phyloP scores from a whole-genome alignment of 2,329 filamentous ascomycete genomes.

The Alternaria novae-zelandiae region DNA sequence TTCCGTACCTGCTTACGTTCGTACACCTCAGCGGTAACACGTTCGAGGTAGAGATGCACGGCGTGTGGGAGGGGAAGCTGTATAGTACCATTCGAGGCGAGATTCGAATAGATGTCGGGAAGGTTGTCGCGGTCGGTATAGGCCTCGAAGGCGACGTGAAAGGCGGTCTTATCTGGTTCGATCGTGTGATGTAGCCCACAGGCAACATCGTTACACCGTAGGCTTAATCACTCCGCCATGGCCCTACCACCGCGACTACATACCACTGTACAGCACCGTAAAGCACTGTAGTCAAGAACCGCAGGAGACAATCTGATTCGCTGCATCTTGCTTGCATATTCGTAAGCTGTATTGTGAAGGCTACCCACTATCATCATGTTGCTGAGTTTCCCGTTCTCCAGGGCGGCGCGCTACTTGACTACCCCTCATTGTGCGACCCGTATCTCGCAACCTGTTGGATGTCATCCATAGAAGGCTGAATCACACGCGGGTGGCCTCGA shows the following conservation, averaged over 20 bases:
- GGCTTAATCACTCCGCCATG: no score
- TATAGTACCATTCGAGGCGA: background rate
- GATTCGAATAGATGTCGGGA: background rate
- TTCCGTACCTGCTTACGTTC: background rate
- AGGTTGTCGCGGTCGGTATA: background rate
- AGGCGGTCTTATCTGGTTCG: background rate
- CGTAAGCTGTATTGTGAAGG: no score
- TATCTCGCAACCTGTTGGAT: background rate
- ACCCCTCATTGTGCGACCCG: background rate
- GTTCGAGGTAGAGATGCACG: background rate
- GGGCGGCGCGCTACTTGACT: background rate
- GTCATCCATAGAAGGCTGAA: background rate
- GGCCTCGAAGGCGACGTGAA: background rate
- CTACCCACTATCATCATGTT: no score
- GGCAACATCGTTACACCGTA: background rate
- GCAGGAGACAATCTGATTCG: no score
- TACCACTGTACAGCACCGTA: no score
- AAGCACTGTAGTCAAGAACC: no score
- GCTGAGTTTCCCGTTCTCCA: no score
- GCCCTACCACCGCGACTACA: no score
- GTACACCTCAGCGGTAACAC: background rate
- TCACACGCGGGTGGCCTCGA: accelerated
- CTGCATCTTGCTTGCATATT: no score
- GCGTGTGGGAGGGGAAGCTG: background rate
- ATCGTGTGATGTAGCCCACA: background rate